Conservation (phyloP, 2,329 filamentous ascomycete species). For the Fusarium bactridioides region DNA sequence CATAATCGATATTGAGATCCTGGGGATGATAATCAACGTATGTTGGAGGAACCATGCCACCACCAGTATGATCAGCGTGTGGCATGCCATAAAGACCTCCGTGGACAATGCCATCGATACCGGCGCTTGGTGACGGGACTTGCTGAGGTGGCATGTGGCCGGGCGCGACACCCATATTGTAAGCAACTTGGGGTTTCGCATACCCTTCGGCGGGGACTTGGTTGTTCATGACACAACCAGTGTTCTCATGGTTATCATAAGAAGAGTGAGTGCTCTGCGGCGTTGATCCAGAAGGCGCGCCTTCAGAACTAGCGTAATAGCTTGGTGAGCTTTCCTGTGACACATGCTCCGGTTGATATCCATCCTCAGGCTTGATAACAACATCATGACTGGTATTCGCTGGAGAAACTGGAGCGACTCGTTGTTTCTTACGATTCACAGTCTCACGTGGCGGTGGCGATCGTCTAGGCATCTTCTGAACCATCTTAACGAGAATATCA, state of each 20-base stretch:
- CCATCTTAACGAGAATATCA: slow-evolving; percentile 45
- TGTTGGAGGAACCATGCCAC: slow-evolving; percentile 8
- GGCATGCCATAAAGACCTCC: slow-evolving; percentile 6
- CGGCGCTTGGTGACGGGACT: slow-evolving; percentile 22
- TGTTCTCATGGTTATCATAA: slow-evolving; percentile 10
- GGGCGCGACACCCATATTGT: not conserved
- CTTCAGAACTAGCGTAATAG: slow-evolving; percentile 13
- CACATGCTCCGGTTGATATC: not conserved
- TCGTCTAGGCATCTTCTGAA: slow-evolving; percentile 42
- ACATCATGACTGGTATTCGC: not conserved
- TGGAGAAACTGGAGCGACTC: not conserved
- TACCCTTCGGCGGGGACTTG: not conserved
- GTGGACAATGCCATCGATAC: slow-evolving; percentile 25
- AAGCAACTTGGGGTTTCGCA: not conserved
- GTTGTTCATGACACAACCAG: not conserved
- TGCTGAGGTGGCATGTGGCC: slow-evolving; percentile 5
- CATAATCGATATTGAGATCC: slow-evolving; percentile 15
- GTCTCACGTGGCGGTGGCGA: slow-evolving; percentile 15
- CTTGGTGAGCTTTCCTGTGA: slow-evolving; percentile 30
- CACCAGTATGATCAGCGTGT: not conserved
- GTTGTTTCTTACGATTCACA: slow-evolving; percentile 21
- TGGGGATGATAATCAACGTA: slow-evolving; percentile 21
- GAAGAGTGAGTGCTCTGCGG: slow-evolving; percentile 24
- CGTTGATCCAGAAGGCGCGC: slow-evolving; percentile 17
- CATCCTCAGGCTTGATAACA: slow-evolving; percentile 4